Evolutionary conservation across 805 yeast species (phyloP).

Genomic region (Metschnikowia anglica): DNA sequence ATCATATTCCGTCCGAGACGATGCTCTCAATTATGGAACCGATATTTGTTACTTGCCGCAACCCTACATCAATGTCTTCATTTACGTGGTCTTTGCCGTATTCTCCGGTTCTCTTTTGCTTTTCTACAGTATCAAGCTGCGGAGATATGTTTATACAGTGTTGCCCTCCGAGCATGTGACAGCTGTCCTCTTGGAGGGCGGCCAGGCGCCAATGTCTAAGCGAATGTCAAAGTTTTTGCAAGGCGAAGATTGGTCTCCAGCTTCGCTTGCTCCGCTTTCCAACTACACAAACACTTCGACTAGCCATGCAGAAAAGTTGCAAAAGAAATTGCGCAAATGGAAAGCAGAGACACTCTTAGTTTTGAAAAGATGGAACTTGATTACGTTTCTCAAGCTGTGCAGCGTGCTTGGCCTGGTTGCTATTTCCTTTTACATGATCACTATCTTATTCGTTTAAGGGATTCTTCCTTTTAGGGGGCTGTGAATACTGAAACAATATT

Average conservation of each 20-base stretch:
- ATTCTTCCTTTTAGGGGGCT: neutral
- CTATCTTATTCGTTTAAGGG: conserved; percentile 2
- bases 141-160: conserved; percentile 29
- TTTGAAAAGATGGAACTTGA: conserved; percentile 11
- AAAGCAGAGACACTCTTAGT: conserved; percentile 5
- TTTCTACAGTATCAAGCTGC: conserved; percentile 30
- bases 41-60: conserved; percentile 46
- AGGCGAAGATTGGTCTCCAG: conserved; percentile 29
- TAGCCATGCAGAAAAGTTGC: conserved; percentile 1
- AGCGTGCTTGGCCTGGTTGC: conserved; percentile 8
- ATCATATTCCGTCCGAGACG: conserved; percentile 19
- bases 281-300: conserved; percentile 10
- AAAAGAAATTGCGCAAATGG: conserved; percentile 2
- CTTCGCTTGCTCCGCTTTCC: conserved; percentile 8
- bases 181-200: conserved; percentile 13
- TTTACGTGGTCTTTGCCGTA: conserved; percentile 39
- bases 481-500: neutral
- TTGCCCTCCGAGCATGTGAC: conserved; percentile 25
- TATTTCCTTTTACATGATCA: conserved; percentile 7
- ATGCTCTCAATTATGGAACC: conserved; percentile 31
- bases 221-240: conserved; percentile 31
- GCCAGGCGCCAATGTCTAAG: conserved; percentile 18
- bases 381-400: conserved; percentile 13
- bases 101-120: conserved; percentile 30
- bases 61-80: conserved; percentile 43